Percentiles rank a stretch among this genome's conserved stretches.
Evolutionary conservation across 352 stramenopile genomes (phyloP).

Genomic region (Globisporangium nodosum): DNA sequence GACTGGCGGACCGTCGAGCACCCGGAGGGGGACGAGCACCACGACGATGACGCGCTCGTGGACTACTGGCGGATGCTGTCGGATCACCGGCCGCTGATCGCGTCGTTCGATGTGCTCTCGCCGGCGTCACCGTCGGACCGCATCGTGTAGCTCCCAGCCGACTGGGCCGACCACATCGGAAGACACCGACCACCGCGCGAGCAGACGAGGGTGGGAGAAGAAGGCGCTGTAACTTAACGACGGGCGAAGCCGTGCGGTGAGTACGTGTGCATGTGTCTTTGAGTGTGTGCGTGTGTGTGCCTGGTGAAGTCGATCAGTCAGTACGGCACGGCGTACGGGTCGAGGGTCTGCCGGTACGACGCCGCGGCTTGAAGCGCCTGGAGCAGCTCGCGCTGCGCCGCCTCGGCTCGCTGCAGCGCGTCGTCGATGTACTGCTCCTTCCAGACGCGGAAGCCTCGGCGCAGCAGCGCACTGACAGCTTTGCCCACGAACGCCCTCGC

Average conservation of each 20-base stretch:
- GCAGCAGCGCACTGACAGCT: constrained; percentile 16
- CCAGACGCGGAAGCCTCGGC: constrained; percentile 38
- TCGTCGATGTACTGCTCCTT: constrained; percentile 39
- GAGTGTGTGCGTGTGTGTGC: background rate
- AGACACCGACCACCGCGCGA: no score
- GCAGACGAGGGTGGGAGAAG: background rate
- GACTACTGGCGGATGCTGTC: constrained; percentile 85
- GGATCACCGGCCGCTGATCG: constrained; percentile 64
- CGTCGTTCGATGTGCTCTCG: constrained; percentile 43
- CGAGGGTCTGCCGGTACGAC: constrained; percentile 31
- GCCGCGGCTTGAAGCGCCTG: constrained; percentile 28
- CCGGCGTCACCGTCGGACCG: background rate
- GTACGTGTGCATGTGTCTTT: background rate
- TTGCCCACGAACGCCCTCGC: constrained; percentile 21
- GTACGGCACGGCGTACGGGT: constrained; percentile 17
- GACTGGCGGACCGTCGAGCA: constrained; percentile 48
- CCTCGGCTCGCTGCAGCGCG: constrained; percentile 38
- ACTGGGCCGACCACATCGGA: no score
- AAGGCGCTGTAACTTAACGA: constrained; percentile 1
- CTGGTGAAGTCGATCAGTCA: background rate
- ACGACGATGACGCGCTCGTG: constrained; percentile 56
- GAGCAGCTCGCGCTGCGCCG: constrained; percentile 38
- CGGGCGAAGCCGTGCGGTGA: background rate
- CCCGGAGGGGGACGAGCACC: constrained; percentile 34
- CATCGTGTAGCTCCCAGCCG: background rate